These are phyloP conservation scores for Pochonia chlamydosporia DNA, from an alignment of 2,329 filamentous ascomycete genomes.

Conservation along the genomic window DNA sequence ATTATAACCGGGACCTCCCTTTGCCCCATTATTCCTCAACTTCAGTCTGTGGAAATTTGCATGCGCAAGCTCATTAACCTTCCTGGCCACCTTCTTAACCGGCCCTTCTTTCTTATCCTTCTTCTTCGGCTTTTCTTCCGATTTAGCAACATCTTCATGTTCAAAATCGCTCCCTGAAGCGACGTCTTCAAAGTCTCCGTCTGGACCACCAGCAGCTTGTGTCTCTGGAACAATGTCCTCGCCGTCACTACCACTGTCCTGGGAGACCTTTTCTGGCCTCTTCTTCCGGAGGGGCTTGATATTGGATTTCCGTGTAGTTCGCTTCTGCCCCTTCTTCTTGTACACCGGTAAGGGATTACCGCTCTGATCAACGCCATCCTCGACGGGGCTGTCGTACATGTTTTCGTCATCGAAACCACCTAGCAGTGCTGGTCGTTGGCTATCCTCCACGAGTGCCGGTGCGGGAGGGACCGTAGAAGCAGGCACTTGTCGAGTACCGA, in stretches of 20 bases:
- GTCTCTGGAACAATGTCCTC: constrained; percentile 27
- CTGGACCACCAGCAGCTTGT: constrained; percentile 13
- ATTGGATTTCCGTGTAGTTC: constrained; percentile 64
- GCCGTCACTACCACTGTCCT: constrained; percentile 20
- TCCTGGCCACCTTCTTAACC: constrained; percentile 48
- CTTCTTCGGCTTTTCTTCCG: constrained; percentile 20
- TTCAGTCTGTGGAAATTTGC: constrained; percentile 64
- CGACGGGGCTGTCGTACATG: constrained; percentile 48
- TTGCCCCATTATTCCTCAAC: constrained; percentile 55
- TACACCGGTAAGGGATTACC: constrained; percentile 57
- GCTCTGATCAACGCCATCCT: constrained; percentile 47
- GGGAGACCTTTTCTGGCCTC: constrained; percentile 32
- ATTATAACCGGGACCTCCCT: constrained; percentile 52
- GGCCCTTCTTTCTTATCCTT: constrained; percentile 32
- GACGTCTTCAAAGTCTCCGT: constrained; percentile 14
- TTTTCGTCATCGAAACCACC: constrained; percentile 61
- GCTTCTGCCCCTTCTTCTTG: constrained; percentile 82
- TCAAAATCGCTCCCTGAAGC: constrained; percentile 1
- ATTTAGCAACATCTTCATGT: constrained; percentile 13
- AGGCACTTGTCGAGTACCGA: constrained; percentile 1
- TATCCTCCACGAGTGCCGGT: constrained; percentile 30
- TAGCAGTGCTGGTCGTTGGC: constrained; percentile 39
- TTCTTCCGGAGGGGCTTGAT: constrained; percentile 50
- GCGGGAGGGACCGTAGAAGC: constrained; percentile 30
- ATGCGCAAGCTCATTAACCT: constrained; percentile 59